Base-by-base conservation (phyloP, 306 rosid species). In the Benincasa hispida region DNA sequence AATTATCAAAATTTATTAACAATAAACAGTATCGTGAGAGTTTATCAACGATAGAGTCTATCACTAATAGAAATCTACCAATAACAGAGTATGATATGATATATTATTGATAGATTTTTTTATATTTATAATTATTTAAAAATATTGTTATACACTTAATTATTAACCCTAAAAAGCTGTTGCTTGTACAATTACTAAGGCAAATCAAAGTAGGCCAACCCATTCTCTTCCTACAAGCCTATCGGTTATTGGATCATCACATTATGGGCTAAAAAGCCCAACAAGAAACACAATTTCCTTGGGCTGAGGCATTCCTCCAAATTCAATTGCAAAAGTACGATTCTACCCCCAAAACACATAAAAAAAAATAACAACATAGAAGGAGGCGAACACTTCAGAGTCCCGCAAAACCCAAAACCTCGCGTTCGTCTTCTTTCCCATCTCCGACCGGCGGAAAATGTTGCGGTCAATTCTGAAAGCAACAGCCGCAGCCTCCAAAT, bases 391-490 rank as follows among this genome's bases (percentile, higher is more conserved):
- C 27, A n/a, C 17, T 65, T 65, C 50, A 35, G 18, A 8, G 72
- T 35, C 15, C 47, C 69, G 76, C 76, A 78, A 82, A 83, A 57
- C 73, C 87, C 83, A 75, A 84, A 85, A 76, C 80, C 87, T 77
- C 77, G 8, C 13, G 6, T 18, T 9, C 67, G 25, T 57, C 50
- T n/a, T 17, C 22, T 7, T 45, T 24, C 51, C 12, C 12, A 27
- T 34, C 5, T 25, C 69, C 53, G 50, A 63, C 35, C 3, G 45
- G 2, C 65, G 28, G 66, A 77, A 81, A 83, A 94, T 91, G 97
- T 66, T 89, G 79, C 84, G 90, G 60, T 82, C 85, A 3, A 42
- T 89, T 78, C 72, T 81, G 2, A 82, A 87, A 80, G 67, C 87
- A 59, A 81, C 90, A 50, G 62, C 87, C 15, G 74, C 90, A 42